Base-by-base conservation (phyloP, 805 yeast genomes). In the Pichia paraexigua region DNA sequence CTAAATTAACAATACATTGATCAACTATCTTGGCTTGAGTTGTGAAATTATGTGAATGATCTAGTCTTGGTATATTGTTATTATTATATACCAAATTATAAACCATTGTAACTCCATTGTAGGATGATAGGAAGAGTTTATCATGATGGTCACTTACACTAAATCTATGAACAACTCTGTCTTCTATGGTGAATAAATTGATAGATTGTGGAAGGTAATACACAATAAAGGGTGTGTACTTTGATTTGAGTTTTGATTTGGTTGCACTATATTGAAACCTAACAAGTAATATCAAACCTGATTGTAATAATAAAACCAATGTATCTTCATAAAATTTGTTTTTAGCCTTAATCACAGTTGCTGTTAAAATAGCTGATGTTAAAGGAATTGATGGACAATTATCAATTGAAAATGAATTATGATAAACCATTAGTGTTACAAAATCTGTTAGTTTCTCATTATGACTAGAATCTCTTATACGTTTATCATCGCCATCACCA, bases 291-390 rank as follows among this genome's bases (percentile, higher is more conserved):
- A 21, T 25, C 12, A 24, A n/a, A 8, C 32, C 17, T 7, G 12
- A 20, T n/a, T 35, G 18, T 13, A 45, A 15, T 24, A 22, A 44
- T 2, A 55, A 3, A 11, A 67, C 20, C 9, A 69, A 40, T 0
- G 64, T 55, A 48, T 68, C 71, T 48, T 63, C 68, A 18, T 51
- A 43, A 7, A 63, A 56, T 9, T 48, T 45, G 13, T 47, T 52
- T 21, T 56, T 58, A 1, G 63, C 60, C 10, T 59, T 60, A 1
- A 66, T 49, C 6, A 63, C 57, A 13, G 60, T 54, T 2, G 67
- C 60, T 25, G 59, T 53, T 50, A 61, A 20, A 15, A 66, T 61
- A 0, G 54, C 42, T 1, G 58, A 53, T 42, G 60, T 61, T 12
- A 65, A 56, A 12, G 54, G 41, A 20, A 56, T 49, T 15, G 45